These are phyloP conservation scores for Stachybotrys elegans DNA, from an alignment of 2,329 filamentous ascomycete genomes.

Conservation along the genomic window DNA sequence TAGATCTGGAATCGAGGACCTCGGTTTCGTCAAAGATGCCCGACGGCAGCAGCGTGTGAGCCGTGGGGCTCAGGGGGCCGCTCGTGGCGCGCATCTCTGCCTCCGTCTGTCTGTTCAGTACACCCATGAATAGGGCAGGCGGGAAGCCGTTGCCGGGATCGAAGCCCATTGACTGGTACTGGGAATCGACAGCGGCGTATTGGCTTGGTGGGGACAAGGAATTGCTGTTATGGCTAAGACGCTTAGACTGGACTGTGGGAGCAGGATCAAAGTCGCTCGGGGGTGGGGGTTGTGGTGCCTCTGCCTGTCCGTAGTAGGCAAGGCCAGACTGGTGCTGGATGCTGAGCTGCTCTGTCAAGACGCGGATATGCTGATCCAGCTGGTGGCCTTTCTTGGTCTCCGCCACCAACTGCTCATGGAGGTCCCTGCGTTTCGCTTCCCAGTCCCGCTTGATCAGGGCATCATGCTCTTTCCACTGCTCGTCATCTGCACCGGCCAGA, in stretches of 20 bases:
- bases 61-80: slow-evolving; percentile 72
- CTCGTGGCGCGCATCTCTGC: slow-evolving; percentile 57
- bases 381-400: slow-evolving; percentile 43
- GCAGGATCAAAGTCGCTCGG: slow-evolving; percentile 43
- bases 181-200: slow-evolving; percentile 33
- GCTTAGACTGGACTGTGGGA: slow-evolving; percentile 36
- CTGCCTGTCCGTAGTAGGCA: slow-evolving; percentile 40
- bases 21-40: slow-evolving; percentile 58
- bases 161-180: slow-evolving; percentile 49
- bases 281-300: slow-evolving; percentile 26
- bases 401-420: slow-evolving; percentile 44
- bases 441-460: slow-evolving; percentile 50
- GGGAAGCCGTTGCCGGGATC: slow-evolving; percentile 43
- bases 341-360: slow-evolving; percentile 42
- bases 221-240: slow-evolving; percentile 43
- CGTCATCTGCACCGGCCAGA: slow-evolving; percentile 56
- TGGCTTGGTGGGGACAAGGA: slow-evolving; percentile 35
- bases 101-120: slow-evolving; percentile 47
- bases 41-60: slow-evolving; percentile 68
- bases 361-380: slow-evolving; percentile 40
- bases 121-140: slow-evolving; percentile 48
- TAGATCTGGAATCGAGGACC: slow-evolving; percentile 49
- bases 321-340: slow-evolving; percentile 36
- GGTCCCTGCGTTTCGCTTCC: slow-evolving; percentile 45
- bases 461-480: slow-evolving; percentile 48